Evolutionary conservation across 1,139 yeast species (phyloP).

Genomic region (Yamadazyma dendronema): DNA sequence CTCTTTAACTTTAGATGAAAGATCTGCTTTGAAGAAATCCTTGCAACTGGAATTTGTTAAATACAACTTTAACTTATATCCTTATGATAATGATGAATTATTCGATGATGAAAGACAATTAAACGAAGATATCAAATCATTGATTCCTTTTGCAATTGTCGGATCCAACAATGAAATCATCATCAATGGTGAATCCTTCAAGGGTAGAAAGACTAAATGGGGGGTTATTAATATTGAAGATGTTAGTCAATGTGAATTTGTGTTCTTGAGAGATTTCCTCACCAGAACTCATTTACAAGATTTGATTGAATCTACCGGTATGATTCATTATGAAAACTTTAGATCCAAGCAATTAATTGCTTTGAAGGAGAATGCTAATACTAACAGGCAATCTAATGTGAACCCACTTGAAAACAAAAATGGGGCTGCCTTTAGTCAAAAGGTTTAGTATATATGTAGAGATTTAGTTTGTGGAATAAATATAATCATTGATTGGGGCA

Average conservation of each 20-base stretch:
- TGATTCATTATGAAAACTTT: conserved; percentile 87
- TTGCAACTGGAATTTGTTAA: conserved; percentile 75
- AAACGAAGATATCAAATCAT: conserved; percentile 72
- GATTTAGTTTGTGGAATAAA: too few relatives aligned
- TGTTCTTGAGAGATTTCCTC: conserved; percentile 86
- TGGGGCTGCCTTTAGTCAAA: conserved; percentile 9
- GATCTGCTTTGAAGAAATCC: conserved; percentile 69
- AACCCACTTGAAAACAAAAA: conserved; percentile 8
- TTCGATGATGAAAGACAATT: conserved; percentile 79
- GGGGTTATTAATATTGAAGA: conserved; percentile 91
- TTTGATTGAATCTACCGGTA: conserved; percentile 87
- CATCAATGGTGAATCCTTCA: conserved; percentile 71
- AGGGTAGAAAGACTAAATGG: conserved; percentile 94
- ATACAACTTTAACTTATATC: conserved; percentile 79
- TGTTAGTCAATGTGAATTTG: conserved; percentile 92
- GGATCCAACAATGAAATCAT: conserved; percentile 85
- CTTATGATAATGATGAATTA: conserved; percentile 75
- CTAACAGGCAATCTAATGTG: conserved; percentile 32
- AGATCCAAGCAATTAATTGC: conserved; percentile 93
- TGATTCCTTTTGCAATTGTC: conserved; percentile 90
- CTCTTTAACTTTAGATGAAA: conserved; percentile 81
- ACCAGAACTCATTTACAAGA: conserved; percentile 96
- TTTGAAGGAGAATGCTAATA: conserved; percentile 79
- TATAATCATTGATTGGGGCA: too few relatives aligned
- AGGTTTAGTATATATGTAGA: conserved; percentile 7